Percentiles rank a stretch among this genome's conserved stretches.
These are phyloP conservation scores for Acaromyces ingoldii DNA, from an alignment of 1,284 basidiomycete species.

Conservation along the genomic window DNA sequence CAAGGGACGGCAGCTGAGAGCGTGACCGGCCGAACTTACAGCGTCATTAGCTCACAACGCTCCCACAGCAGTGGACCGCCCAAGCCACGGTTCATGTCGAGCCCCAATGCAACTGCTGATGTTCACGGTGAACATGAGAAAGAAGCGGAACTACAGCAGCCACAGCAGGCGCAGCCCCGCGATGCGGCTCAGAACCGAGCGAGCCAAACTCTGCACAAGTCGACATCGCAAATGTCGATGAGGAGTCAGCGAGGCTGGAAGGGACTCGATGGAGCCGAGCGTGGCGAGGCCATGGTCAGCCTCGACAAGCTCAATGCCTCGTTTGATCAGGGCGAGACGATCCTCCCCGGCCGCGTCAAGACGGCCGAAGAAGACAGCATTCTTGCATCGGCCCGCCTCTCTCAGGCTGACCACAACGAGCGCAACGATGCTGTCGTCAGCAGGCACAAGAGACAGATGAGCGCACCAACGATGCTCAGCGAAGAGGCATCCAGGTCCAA, in stretches of 20 bases:
- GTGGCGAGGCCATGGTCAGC: constrained; percentile 32
- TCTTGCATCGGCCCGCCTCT: constrained; percentile 18
- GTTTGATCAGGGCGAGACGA: constrained; percentile 25
- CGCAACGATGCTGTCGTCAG: too few relatives aligned
- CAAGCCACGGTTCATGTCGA: constrained; percentile 20
- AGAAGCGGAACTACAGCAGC: not conserved
- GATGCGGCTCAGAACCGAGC: not conserved
- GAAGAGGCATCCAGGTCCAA: constrained; percentile 1
- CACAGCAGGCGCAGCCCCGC: too few relatives aligned
- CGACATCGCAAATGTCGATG: constrained; percentile 23
- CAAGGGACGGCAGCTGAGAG: too few relatives aligned
- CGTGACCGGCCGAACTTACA: not conserved
- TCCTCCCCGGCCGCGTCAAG: constrained; percentile 26
- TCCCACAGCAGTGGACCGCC: constrained; percentile 2
- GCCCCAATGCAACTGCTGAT: constrained; percentile 6
- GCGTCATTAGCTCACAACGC: not conserved
- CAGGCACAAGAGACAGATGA: not conserved
- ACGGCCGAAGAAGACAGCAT: constrained; percentile 33
- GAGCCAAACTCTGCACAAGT: constrained; percentile 16
- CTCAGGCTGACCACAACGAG: not conserved
- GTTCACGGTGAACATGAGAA: not conserved
- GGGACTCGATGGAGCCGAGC: constrained; percentile 33
- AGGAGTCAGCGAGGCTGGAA: constrained; percentile 24
- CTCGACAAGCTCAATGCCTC: constrained; percentile 24
- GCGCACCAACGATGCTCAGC: not conserved